Conservation (phyloP, 2,329 filamentous ascomycete genomes). For the Ambrosiella beaveri region DNA sequence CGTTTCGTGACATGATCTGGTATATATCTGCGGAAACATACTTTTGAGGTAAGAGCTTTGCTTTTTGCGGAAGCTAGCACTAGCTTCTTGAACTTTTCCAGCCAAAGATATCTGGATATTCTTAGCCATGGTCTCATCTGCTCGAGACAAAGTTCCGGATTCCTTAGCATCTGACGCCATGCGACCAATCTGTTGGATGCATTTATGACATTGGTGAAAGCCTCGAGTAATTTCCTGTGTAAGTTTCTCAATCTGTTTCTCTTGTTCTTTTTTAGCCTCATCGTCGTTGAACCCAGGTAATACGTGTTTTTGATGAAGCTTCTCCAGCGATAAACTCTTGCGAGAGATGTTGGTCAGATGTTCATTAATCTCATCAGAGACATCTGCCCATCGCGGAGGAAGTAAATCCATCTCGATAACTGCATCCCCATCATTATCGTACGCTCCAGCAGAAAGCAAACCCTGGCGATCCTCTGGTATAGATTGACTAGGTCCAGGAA, state of each 20-base stretch:
- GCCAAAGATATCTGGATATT: slow-evolving; percentile 92
- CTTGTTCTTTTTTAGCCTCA: slow-evolving; percentile 69
- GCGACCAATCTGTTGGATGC: slow-evolving; percentile 71
- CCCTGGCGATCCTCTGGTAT: slow-evolving; percentile 45
- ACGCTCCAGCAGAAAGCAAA: slow-evolving; percentile 64
- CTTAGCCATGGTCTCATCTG: slow-evolving; percentile 87
- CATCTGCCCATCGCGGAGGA: slow-evolving; percentile 86
- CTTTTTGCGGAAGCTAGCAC: slow-evolving; percentile 87
- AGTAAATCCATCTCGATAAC: slow-evolving; percentile 97
- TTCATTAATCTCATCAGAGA: slow-evolving; percentile 85
- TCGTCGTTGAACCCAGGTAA: slow-evolving; percentile 94
- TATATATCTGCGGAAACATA: slow-evolving; percentile 32
- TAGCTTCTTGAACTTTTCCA: slow-evolving; percentile 74
- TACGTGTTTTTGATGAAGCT: slow-evolving; percentile 91
- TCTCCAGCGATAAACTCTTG: slow-evolving; percentile 72
- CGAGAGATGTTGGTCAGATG: slow-evolving; percentile 62
- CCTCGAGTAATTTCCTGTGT: slow-evolving; percentile 78
- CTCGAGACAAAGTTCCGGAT: slow-evolving; percentile 53
- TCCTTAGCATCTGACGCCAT: slow-evolving; percentile 71
- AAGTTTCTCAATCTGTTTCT: slow-evolving; percentile 73
- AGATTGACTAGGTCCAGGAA: slow-evolving; percentile 30
- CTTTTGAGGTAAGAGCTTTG: slow-evolving; percentile 93
- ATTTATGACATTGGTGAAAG: slow-evolving; percentile 79
- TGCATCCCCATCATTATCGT: slow-evolving; percentile 75
- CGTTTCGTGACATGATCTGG: neutral